Conservation (phyloP, 768 basidiomycete species). For the Boletus pseudo-olivaceus region DNA sequence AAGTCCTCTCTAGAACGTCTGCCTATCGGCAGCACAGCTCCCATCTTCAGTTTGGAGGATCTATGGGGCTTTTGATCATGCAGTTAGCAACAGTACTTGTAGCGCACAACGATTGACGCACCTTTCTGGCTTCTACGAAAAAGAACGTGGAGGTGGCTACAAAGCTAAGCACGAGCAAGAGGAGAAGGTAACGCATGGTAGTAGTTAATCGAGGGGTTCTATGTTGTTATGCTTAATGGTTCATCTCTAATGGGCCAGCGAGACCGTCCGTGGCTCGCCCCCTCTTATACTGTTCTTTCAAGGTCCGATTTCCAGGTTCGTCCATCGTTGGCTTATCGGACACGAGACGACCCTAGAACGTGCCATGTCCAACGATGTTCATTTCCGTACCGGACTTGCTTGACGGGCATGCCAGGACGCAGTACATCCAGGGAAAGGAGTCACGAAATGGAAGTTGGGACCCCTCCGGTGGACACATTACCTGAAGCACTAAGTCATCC, state of each 20-base stretch:
- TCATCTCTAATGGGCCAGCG: constrained; percentile 29
- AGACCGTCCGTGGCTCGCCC: not conserved
- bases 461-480: constrained; percentile 1
- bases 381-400: constrained; percentile 19
- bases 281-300: constrained; percentile 27
- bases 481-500: not conserved
- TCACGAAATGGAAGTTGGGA: constrained; percentile 18
- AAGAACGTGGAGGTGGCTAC: constrained; percentile 29
- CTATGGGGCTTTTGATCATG: constrained; percentile 16
- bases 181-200: constrained; percentile 27
- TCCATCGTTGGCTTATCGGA: constrained; percentile 1
- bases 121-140: constrained; percentile 29
- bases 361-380: constrained; percentile 11
- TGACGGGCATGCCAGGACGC: constrained; percentile 3
- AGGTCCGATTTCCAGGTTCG: constrained; percentile 15
- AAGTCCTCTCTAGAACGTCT: constrained; percentile 21
- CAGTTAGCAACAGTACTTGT: constrained; percentile 2
- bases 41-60: constrained; percentile 11
- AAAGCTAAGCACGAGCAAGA: constrained; percentile 28
- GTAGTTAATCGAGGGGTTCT: not conserved
- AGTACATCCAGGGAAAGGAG: not conserved
- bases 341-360: constrained; percentile 28
- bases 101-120: constrained; percentile 9
- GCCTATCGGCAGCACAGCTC: not conserved
- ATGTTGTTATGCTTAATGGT: constrained; percentile 14